These are phyloP conservation scores for Aurinia saxatilis DNA, from an alignment of 345 rosid species.

Conservation along the genomic window DNA sequence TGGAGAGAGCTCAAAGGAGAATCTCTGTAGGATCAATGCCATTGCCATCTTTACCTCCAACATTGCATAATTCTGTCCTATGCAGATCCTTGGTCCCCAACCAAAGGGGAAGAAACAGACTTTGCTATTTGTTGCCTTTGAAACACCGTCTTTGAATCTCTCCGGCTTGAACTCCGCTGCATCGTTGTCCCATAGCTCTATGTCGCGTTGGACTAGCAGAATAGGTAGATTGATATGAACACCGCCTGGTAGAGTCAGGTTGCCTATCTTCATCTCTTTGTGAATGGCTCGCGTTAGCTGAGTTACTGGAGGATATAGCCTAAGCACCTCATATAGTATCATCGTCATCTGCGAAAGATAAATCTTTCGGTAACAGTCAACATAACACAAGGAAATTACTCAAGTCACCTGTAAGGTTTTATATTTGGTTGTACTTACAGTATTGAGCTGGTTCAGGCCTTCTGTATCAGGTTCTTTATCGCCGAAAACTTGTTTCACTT, in stretches of 20 bases:
- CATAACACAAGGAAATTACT: not conserved
- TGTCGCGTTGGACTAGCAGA: conserved; percentile 29
- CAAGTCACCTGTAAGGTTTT: not conserved
- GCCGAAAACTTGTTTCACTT: conserved; percentile 41
- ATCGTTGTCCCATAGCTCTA: conserved; percentile 39
- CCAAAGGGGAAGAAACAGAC: conserved; percentile 35
- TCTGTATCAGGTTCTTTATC: conserved; percentile 22
- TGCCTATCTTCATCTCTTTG: conserved; percentile 30
- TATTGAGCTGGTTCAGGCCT: conserved; percentile 33
- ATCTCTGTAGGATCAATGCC: conserved; percentile 35
- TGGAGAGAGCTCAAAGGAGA: conserved; percentile 39
- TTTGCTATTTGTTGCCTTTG: conserved; percentile 41
- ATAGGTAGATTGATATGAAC: conserved; percentile 8
- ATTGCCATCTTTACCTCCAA: conserved; percentile 43
- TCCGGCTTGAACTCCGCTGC: conserved; percentile 41
- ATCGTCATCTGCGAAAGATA: conserved; percentile 23
- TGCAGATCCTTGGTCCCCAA: conserved; percentile 43
- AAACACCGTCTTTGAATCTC: conserved; percentile 35
- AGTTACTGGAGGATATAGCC: conserved; percentile 29
- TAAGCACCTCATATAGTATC: conserved; percentile 37
- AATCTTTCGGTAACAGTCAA: not conserved
- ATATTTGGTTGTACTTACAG: conserved; percentile 25
- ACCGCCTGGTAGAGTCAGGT: conserved; percentile 25
- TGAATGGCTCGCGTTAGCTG: not conserved
- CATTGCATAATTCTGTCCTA: conserved; percentile 50